Evolutionary conservation across 352 stramenopile species (phyloP).

Genomic region (Phytophthora agathidicida): DNA sequence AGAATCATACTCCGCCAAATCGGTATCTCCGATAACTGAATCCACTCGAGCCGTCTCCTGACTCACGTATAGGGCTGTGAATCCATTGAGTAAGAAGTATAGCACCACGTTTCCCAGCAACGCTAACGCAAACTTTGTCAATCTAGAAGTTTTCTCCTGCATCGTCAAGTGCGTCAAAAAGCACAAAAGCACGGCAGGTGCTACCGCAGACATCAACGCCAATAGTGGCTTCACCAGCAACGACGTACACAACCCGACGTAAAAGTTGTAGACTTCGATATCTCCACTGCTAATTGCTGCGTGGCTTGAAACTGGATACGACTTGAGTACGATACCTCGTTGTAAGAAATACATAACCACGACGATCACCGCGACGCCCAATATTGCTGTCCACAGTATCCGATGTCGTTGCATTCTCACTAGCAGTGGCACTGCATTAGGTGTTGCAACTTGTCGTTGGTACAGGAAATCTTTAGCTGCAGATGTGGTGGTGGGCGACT

Average conservation of each 20-base stretch:
- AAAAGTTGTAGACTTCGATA: slow-evolving; percentile 46
- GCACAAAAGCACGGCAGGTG: slow-evolving; percentile 59
- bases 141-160: slow-evolving; percentile 40
- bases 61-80: slow-evolving; percentile 61
- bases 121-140: slow-evolving; percentile 31
- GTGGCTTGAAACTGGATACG: slow-evolving; percentile 23
- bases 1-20: slow-evolving; percentile 27
- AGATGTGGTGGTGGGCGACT: slow-evolving; percentile 27
- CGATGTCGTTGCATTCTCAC: slow-evolving; percentile 46
- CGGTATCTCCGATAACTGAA: slow-evolving; percentile 32
- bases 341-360: slow-evolving; percentile 40
- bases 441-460: slow-evolving; percentile 31
- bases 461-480: slow-evolving; percentile 43
- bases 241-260: slow-evolving; percentile 39
- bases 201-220: slow-evolving; percentile 45
- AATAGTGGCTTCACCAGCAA: slow-evolving; percentile 57
- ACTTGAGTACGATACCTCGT: slow-evolving; percentile 43
- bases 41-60: slow-evolving; percentile 28
- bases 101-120: slow-evolving; percentile 47
- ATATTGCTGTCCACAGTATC: slow-evolving; percentile 37
- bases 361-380: slow-evolving; percentile 22
- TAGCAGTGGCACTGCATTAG: slow-evolving; percentile 49
- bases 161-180: slow-evolving; percentile 62
- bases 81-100: slow-evolving; percentile 72
- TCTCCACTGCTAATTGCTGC: neutral